phyloP scores from a whole-genome alignment of 805 yeast genomes.

The Geotrichum ghanense region DNA sequence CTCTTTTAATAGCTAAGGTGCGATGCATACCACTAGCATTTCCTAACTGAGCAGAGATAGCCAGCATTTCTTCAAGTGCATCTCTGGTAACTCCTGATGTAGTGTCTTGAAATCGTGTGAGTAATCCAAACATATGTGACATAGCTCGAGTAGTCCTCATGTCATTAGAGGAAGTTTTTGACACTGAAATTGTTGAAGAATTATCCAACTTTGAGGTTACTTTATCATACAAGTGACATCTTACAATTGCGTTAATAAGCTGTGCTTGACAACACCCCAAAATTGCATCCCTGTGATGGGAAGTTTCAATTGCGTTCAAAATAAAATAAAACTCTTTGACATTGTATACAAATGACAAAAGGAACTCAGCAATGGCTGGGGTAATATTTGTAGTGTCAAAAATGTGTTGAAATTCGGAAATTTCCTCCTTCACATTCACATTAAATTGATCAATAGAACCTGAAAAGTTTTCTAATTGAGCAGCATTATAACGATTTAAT shows the following conservation, averaged over 20 bases:
- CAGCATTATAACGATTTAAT: conserved; percentile 10
- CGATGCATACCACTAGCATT: conserved; percentile 18
- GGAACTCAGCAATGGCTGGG: conserved; percentile 16
- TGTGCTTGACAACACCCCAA: conserved; percentile 18
- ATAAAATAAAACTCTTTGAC: conserved; percentile 19
- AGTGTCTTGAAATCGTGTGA: conserved; percentile 13
- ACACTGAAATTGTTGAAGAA: conserved; percentile 4
- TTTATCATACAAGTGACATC: conserved; percentile 4
- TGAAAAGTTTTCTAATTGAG: conserved; percentile 9
- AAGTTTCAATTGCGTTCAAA: conserved; percentile 12
- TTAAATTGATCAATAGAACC: conserved; percentile 14
- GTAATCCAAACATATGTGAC: conserved; percentile 20
- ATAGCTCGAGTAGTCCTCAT: conserved; percentile 11
- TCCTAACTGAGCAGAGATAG: conserved; percentile 17
- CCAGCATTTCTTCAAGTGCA: conserved; percentile 15
- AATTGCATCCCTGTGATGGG: conserved; percentile 13
- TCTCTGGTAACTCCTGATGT: conserved; percentile 13
- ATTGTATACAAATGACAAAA: conserved; percentile 16
- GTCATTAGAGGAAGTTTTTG: neutral
- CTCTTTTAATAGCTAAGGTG: conserved; percentile 14
- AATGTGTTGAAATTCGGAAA: conserved; percentile 10
- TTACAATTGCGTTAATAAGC: conserved; percentile 13
- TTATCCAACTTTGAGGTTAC: neutral
- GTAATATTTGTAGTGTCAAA: conserved; percentile 12
- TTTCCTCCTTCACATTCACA: conserved; percentile 9